Conservation (phyloP, 371 early-diverging fungal genomes). For the Sporodiniella umbellata region DNA sequence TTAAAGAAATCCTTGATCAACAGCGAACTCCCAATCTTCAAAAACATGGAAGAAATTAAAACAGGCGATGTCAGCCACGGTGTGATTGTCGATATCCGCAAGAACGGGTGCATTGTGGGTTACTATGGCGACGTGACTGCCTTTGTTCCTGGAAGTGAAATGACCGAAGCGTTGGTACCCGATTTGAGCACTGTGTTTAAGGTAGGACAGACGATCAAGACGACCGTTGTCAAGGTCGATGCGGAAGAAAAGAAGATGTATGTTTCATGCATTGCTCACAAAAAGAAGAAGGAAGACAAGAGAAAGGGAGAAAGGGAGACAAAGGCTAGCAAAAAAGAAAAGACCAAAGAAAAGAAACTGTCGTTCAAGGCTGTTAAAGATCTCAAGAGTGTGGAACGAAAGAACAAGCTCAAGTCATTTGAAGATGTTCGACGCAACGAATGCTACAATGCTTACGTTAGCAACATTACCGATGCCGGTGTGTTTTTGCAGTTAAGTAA, state of each 20-base stretch:
- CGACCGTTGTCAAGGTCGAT: conserved; percentile 64
- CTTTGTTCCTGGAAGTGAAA: conserved; percentile 66
- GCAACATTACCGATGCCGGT: conserved; percentile 69
- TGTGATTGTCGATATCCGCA: conserved; percentile 57
- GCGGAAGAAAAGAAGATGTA: conserved; percentile 29
- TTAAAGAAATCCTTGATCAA: conserved; percentile 79
- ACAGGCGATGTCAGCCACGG: conserved; percentile 64
- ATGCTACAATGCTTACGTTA: conserved; percentile 74
- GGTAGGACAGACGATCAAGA: conserved; percentile 79
- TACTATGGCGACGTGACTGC: conserved; percentile 77
- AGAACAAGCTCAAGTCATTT: conserved; percentile 7
- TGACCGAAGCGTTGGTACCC: conserved; percentile 50
- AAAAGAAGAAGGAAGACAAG: conserved; percentile 32
- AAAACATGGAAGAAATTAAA: conserved; percentile 50
- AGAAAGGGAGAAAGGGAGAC: conserved; percentile 20
- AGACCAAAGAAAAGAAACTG: background rate
- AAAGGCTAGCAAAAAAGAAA: background rate
- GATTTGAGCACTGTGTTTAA: conserved; percentile 52
- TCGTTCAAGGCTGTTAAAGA: background rate
- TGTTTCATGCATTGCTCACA: conserved; percentile 34
- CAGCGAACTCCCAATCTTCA: conserved; percentile 64
- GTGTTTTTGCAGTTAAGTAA: conserved; percentile 73
- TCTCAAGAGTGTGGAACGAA: background rate
- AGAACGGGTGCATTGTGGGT: conserved; percentile 68
- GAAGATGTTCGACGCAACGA: conserved; percentile 49